Evolutionary conservation across 352 stramenopile species (phyloP).

Genomic region (Thalassiosira pacifica): DNA sequence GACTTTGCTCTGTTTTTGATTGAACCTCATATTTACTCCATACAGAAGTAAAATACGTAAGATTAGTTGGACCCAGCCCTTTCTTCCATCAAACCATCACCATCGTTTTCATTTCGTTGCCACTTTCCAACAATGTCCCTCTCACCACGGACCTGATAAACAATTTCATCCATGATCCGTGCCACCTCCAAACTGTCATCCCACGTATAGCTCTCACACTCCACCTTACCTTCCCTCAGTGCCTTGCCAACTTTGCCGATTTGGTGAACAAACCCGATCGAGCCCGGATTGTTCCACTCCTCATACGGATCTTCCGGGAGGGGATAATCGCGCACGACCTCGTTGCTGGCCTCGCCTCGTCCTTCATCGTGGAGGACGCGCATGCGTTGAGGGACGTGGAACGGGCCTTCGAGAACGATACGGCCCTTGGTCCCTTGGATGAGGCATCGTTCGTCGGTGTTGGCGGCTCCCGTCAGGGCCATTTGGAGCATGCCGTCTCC

Average conservation of each 20-base stretch:
- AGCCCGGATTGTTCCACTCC: constrained; percentile 85
- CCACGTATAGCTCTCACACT: constrained; percentile 84
- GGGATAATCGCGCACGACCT: constrained; percentile 79
- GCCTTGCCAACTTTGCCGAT: constrained; percentile 85
- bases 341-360: constrained; percentile 62
- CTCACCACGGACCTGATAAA: constrained; percentile 70
- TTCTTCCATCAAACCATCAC: too few relatives aligned
- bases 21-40: too few relatives aligned
- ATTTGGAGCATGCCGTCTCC: constrained; percentile 66
- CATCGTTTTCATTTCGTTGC: too few relatives aligned
- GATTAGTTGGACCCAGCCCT: too few relatives aligned
- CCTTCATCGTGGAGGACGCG: constrained; percentile 66
- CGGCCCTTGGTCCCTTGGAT: constrained; percentile 88
- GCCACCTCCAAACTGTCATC: constrained; percentile 86
- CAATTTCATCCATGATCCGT: constrained; percentile 88
- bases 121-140: constrained; percentile 3
- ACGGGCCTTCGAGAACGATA: constrained; percentile 86
- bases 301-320: constrained; percentile 68
- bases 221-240: constrained; percentile 77
- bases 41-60: too few relatives aligned
- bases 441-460: constrained; percentile 86
- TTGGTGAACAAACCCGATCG: constrained; percentile 89
- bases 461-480: constrained; percentile 66
- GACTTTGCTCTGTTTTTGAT: too few relatives aligned
- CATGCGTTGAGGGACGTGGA: constrained; percentile 85